Percentiles rank a stretch among this genome's conserved stretches.
Evolutionary conservation across 257 asterid genomes (phyloP).

Genomic region (Euphrasia confusa): DNA sequence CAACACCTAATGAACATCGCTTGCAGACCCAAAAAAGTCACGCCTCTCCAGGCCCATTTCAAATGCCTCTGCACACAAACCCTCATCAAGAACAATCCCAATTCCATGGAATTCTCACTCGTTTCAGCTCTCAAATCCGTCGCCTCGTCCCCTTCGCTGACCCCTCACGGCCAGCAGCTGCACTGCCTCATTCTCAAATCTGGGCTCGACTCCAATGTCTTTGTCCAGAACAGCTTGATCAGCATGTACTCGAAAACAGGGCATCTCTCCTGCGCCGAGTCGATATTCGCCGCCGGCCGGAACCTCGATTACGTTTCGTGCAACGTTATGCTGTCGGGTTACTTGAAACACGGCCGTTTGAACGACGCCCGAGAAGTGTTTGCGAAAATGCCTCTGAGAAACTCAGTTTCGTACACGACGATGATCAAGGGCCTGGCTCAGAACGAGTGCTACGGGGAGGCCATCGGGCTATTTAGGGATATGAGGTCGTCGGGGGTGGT

Average conservation of each 20-base stretch:
- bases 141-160: conserved; percentile 40
- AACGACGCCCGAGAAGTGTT: conserved; percentile 61
- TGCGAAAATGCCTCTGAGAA: conserved; percentile 63
- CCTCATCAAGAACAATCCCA: conserved; percentile 31
- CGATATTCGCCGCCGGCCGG: conserved; percentile 38
- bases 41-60: conserved; percentile 15
- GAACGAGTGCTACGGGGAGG: conserved; percentile 44
- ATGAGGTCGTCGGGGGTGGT: conserved; percentile 59
- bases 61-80: conserved; percentile 41
- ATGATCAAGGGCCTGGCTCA: conserved; percentile 73
- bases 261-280: conserved; percentile 43
- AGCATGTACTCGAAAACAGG: conserved; percentile 73
- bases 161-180: conserved; percentile 52
- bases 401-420: conserved; percentile 68
- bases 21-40: conserved; percentile 19
- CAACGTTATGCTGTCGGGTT: conserved; percentile 70
- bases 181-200: conserved; percentile 56
- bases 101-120: conserved; percentile 40
- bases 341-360: conserved; percentile 40
- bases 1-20: conserved; percentile 38
- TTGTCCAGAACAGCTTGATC: conserved; percentile 72
- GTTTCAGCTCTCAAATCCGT: conserved; percentile 59
- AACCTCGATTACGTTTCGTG: conserved; percentile 55
- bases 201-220: conserved; percentile 56
- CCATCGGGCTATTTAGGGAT: conserved; percentile 45